Evolutionary conservation across 2,329 filamentous ascomycete species (phyloP), one percentile per base, ranked within the genome.

Genomic region (Lasiodiplodia sp.): DNA sequence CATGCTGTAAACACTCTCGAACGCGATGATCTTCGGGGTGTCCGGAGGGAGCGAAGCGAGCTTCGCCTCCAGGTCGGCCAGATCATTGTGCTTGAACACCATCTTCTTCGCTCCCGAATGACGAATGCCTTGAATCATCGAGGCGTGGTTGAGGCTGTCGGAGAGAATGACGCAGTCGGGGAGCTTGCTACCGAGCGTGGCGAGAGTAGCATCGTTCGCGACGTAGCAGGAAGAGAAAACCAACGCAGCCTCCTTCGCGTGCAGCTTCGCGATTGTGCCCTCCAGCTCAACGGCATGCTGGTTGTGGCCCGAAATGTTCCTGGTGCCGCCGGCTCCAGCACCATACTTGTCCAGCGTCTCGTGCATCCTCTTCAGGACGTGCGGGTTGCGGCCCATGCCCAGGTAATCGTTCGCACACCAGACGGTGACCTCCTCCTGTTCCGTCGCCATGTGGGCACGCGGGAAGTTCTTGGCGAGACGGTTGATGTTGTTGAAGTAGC

Each of bases 401-500:
- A 99, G 89, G 80, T 99, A 99, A 80, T 99, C 96, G 77, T 99
- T 99, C 78, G 95, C 96, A 86, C 96, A 99, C 96, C 96, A 99
- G 28, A 99, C 96, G 1, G 95, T 97, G 69, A 99, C 96, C 66
- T 89, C 89, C 73, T 97, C 93, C 69, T 95, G 90, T 77, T 89
- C 88, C 69, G 86, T 89, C 18, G 92, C 87, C 86, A 96, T 97
- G 81, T 99, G 96, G 56, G 96, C 96, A 72, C 92, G 92, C 37
- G 96, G 96, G 71, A 99, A 99, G 72, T 98, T 93, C 83, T 96
- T 93, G 73, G 96, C 96, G 70, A 99, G 87, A 44, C 96, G 94
- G 78, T 99, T 99, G 89, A 99, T 99, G 86, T 99, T 99, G 87
- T 99, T 99, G 86, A 99, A 99, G 85, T 98, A 98, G 78, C 96